These are phyloP conservation scores for Allium cepa DNA, from an alignment of 106 monocot genomes.

Conservation along the genomic window DNA sequence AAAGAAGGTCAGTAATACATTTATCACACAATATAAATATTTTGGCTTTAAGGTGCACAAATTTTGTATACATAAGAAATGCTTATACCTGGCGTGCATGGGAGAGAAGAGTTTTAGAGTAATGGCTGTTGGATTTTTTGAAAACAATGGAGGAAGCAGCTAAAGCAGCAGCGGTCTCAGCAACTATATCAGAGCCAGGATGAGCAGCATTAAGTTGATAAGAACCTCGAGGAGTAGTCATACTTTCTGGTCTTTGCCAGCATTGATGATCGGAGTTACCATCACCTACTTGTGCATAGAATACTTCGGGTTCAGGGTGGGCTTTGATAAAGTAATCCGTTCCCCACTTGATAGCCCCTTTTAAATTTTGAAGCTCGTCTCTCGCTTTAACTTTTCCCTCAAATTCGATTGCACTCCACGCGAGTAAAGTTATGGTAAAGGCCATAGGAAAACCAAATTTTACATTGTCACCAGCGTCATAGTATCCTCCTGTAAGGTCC, in stretches of 20 bases:
- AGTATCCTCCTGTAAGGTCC: conserved; percentile 78
- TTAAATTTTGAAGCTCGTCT: conserved; percentile 40
- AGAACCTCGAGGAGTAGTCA: conserved; percentile 50
- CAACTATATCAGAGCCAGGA: conserved; percentile 58
- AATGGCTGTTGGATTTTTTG: conserved; percentile 5
- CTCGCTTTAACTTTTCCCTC: conserved; percentile 2
- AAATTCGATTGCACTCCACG: conserved; percentile 62
- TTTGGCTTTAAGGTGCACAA: too few species aligned
- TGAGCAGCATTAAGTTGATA: conserved; percentile 22
- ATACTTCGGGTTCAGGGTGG: conserved; percentile 20
- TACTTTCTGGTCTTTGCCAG: conserved; percentile 78
- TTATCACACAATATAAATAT: not conserved
- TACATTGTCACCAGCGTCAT: conserved; percentile 79
- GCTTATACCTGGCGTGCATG: conserved; percentile 37
- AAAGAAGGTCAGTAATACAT: not conserved
- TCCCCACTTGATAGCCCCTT: conserved; percentile 56
- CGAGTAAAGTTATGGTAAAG: conserved; percentile 53
- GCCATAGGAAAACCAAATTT: conserved; percentile 85
- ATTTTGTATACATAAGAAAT: not conserved
- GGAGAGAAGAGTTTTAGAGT: conserved; percentile 21
- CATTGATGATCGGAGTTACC: conserved; percentile 72
- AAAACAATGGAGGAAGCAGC: conserved; percentile 59
- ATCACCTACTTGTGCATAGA: conserved; percentile 70
- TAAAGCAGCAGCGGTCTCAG: conserved; percentile 56
- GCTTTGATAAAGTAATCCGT: conserved; percentile 63